phyloP scores from a whole-genome alignment of 106 monocot genomes.

The Platanthera guangdongensis region DNA sequence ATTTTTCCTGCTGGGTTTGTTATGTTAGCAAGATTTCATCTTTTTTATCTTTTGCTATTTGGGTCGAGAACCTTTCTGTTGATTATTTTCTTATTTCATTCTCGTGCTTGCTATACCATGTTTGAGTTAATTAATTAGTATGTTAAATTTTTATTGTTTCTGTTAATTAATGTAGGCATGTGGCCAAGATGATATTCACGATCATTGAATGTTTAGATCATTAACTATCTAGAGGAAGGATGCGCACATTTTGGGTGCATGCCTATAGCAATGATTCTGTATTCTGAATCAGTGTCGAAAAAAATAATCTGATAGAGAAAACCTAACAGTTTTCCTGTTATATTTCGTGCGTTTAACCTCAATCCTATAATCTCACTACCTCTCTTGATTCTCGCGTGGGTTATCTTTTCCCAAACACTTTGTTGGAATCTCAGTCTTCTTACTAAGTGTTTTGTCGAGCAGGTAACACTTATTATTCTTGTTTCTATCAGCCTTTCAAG shows the following conservation, averaged over 20 bases:
- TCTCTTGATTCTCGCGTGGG: too few species aligned
- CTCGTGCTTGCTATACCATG: not conserved
- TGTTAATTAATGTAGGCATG: not conserved
- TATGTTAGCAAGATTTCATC: not conserved
- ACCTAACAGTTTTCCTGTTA: too few species aligned
- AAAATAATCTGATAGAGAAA: too few species aligned
- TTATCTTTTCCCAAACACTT: too few species aligned
- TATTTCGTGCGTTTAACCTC: too few species aligned
- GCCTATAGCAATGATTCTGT: too few species aligned
- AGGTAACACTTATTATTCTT: too few species aligned
- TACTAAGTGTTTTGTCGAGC: too few species aligned
- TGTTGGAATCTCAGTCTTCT: too few species aligned
- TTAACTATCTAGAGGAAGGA: not conserved
- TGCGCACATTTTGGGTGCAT: not conserved
- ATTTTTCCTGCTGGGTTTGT: not conserved
- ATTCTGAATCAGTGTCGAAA: too few species aligned
- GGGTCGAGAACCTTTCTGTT: not conserved
- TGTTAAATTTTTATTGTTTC: not conserved
- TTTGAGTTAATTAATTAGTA: not conserved
- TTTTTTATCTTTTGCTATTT: not conserved
- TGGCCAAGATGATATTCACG: not conserved
- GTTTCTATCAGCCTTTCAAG: too few species aligned
- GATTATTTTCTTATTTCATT: not conserved
- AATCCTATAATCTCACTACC: too few species aligned
- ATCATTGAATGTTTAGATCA: not conserved